Percentiles rank a stretch among this genome's conserved stretches.
Conservation (phyloP, 2,329 filamentous ascomycete species). For the Corniculantispora saksenae region DNA sequence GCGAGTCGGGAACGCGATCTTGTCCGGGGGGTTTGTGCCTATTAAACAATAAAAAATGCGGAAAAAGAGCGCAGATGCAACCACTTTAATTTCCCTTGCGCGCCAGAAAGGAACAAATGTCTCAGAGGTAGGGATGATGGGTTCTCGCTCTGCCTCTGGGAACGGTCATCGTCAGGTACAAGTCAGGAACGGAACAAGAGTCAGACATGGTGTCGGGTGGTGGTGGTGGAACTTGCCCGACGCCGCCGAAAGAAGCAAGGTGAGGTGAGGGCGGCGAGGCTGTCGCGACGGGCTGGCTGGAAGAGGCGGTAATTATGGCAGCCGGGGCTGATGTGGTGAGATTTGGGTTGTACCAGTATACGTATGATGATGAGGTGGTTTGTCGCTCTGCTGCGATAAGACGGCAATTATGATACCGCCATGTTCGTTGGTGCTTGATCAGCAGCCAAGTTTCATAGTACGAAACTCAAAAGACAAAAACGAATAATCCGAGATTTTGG, state of each 20-base stretch:
- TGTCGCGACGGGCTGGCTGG: background rate
- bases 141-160: too few relatives aligned
- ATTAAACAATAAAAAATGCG: background rate
- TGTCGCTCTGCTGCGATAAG: too few relatives aligned
- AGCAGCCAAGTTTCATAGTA: background rate
- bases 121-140: background rate
- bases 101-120: conserved; percentile 9
- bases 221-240: conserved; percentile 13
- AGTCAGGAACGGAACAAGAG: conserved; percentile 14
- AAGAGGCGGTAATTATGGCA: background rate
- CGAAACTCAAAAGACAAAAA: background rate
- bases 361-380: too few relatives aligned
- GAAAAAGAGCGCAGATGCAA: too few relatives aligned
- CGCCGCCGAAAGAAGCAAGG: conserved; percentile 7
- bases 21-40: background rate
- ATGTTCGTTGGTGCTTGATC: too few relatives aligned
- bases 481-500: background rate
- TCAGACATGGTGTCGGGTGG: conserved; percentile 1
- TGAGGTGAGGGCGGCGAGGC: background rate
- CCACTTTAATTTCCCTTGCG: conserved; percentile 14
- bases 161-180: conserved; percentile 13
- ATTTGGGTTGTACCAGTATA: too few relatives aligned
- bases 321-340: background rate
- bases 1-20: background rate
- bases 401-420: too few relatives aligned